Conservation (phyloP, 2,329 filamentous ascomycete genomes). For the Coniochaeta hoffmannii region DNA sequence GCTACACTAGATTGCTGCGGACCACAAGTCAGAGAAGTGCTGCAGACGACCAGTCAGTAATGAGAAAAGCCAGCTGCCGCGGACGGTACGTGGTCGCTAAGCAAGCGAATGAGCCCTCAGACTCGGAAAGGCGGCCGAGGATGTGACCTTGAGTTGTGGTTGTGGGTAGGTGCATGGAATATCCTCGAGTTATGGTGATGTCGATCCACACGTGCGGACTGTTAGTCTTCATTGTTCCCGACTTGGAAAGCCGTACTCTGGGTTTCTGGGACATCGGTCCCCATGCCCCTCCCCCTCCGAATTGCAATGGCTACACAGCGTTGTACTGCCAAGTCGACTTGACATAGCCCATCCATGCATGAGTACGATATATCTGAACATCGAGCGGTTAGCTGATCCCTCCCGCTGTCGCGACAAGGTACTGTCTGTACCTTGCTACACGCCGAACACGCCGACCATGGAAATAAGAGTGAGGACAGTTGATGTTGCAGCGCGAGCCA, state of each 20-base stretch:
- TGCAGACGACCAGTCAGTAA: not conserved
- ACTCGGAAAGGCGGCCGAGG: not conserved
- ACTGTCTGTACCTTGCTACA: too few relatives aligned
- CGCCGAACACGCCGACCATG: not conserved
- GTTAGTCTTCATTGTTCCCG: too few relatives aligned
- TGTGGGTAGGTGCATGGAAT: not conserved
- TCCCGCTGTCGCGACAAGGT: not conserved
- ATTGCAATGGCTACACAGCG: not conserved
- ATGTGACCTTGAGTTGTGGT: not conserved
- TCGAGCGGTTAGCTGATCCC: not conserved
- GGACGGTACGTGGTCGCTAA: too few relatives aligned
- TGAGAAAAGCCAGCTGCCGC: too few relatives aligned
- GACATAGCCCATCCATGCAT: not conserved
- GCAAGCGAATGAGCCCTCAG: too few relatives aligned
- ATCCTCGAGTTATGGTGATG: not conserved
- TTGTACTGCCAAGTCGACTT: not conserved
- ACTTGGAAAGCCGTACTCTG: too few relatives aligned
- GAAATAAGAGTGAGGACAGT: not conserved
- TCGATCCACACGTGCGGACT: not conserved
- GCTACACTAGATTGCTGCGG: not conserved
- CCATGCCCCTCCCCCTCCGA: too few relatives aligned
- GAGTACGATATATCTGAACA: not conserved
- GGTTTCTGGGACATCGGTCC: too few relatives aligned
- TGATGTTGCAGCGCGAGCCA: conserved; percentile 1
- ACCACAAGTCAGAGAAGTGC: not conserved